A percentile compares a stretch with the other conserved stretches of the same genome.
Conservation (phyloP, 805 yeast species). For the Clavispora fructus region DNA sequence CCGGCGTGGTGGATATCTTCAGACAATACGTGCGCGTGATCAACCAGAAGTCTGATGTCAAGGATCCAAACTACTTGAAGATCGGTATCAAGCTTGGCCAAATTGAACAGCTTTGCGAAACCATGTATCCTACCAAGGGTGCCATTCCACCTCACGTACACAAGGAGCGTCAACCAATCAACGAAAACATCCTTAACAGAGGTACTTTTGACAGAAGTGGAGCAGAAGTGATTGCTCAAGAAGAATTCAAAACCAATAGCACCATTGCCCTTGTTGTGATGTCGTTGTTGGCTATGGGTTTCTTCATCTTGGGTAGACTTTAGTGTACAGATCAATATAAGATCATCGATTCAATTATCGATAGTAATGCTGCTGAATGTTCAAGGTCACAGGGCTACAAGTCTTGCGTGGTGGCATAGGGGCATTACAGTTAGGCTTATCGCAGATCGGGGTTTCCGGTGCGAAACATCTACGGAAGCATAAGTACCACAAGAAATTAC, state of each 20-base stretch:
- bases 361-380: not conserved
- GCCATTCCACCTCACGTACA: slow-evolving; percentile 48
- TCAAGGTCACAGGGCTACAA: no score
- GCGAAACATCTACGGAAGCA: no score
- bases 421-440: no score
- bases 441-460: no score
- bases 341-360: not conserved
- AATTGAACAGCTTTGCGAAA: slow-evolving; percentile 83
- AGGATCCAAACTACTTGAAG: slow-evolving; percentile 80
- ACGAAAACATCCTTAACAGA: slow-evolving; percentile 32
- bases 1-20: slow-evolving; percentile 74
- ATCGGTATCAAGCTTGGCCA: slow-evolving; percentile 84
- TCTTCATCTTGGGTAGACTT: not conserved
- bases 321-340: not conserved
- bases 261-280: slow-evolving; percentile 1
- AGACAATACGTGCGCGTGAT: slow-evolving; percentile 66
- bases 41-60: slow-evolving; percentile 71
- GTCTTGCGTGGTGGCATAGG: no score
- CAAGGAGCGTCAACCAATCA: slow-evolving; percentile 31
- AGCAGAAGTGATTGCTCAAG: slow-evolving; percentile 15
- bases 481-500: no score
- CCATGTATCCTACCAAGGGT: slow-evolving; percentile 54
- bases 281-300: not conserved
- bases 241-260: slow-evolving; percentile 12
- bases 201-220: slow-evolving; percentile 35